phyloP scores from a whole-genome alignment of 495 filamentous ascomycete species.

The Parmelia sp. region DNA sequence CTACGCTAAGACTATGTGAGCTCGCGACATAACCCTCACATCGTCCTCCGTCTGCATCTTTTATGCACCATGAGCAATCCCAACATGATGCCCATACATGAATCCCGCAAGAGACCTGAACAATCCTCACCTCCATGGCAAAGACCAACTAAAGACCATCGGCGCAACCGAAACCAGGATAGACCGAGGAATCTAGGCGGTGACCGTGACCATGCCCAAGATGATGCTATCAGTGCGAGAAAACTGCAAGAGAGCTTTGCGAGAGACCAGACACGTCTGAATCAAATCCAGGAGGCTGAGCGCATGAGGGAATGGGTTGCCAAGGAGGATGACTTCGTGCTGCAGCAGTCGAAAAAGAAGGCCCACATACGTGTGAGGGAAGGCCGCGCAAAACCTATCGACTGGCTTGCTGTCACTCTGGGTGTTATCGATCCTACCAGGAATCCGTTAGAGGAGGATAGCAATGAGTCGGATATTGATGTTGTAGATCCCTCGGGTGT shows the following conservation, averaged over 20 bases:
- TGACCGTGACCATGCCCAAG: conserved; percentile 1
- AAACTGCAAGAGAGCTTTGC: conserved; percentile 26
- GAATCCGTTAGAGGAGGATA: conserved; percentile 73
- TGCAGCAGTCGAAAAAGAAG: conserved; percentile 97
- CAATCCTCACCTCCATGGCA: conserved; percentile 17
- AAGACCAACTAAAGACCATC: conserved; percentile 17
- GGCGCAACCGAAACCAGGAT: conserved; percentile 14
- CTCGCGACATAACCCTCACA: not conserved
- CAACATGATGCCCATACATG: not conserved
- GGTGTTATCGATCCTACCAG: conserved; percentile 80
- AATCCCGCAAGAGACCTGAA: conserved; percentile 16
- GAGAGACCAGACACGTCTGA: conserved; percentile 49
- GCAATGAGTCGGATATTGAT: conserved; percentile 67
- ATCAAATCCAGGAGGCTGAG: conserved; percentile 63
- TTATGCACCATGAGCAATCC: not conserved
- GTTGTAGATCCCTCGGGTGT: conserved; percentile 77
- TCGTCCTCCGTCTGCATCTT: not conserved
- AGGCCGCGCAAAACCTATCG: conserved; percentile 84
- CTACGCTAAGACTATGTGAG: not conserved
- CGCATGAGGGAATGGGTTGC: conserved; percentile 80
- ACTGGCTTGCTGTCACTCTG: conserved; percentile 89
- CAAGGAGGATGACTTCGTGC: conserved; percentile 90
- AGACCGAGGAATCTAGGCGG: conserved; percentile 11
- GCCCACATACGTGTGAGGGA: conserved; percentile 94
- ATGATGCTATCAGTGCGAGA: conserved; percentile 6